Base-by-base conservation (phyloP, 768 basidiomycete genomes). In the Flagelloscypha sp. region DNA sequence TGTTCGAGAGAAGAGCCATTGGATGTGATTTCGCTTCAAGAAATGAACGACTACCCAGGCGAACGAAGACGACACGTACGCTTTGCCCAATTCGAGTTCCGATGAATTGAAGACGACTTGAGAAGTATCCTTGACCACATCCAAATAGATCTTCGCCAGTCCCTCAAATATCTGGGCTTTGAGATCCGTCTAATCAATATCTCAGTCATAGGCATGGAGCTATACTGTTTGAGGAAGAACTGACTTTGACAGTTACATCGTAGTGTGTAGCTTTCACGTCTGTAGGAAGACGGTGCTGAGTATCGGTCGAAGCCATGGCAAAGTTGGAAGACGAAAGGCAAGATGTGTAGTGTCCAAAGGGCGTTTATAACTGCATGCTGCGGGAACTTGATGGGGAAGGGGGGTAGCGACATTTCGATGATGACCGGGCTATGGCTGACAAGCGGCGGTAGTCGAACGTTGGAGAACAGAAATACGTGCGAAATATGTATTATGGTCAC, bases 231-330 rank as follows among this genome's bases (percentile, higher is more conserved):
- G n/a, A n/a, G n/a, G n/a, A n/a, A n/a, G n/a, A n/a, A n/a, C n/a
- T n/a, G n/a, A n/a, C n/a, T n/a, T 73, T 76, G 52, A 92, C 61
- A 30, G 75, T 76, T 33, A 90, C 51, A 46, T 85, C 80, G 56
- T 92, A 93, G 53, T 90, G 85, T 6, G 57, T 68, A 9, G 86
- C 79, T 47, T 68, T 74, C 36, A 84, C 71, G 44, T 77, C 60
- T 1, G 66, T 65, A 13, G 84, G 83, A 35, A 88, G 71, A 47
- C 84, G 76, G 48, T 73, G 33, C 4, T n/a, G n/a, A n/a, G n/a
- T n/a, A n/a, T n/a, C n/a, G n/a, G n/a, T 27, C 25, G 23, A 19
- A 27, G 25, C 25, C 9, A 9, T 13, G 9, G 13, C 9, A 13
- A 27, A 27, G 25, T 27, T 13, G 9, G 25, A 27, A 27, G 25